Evolutionary conservation across 1,139 yeast genomes (phyloP).

Genomic region (Tardiomyces digboiensis): DNA sequence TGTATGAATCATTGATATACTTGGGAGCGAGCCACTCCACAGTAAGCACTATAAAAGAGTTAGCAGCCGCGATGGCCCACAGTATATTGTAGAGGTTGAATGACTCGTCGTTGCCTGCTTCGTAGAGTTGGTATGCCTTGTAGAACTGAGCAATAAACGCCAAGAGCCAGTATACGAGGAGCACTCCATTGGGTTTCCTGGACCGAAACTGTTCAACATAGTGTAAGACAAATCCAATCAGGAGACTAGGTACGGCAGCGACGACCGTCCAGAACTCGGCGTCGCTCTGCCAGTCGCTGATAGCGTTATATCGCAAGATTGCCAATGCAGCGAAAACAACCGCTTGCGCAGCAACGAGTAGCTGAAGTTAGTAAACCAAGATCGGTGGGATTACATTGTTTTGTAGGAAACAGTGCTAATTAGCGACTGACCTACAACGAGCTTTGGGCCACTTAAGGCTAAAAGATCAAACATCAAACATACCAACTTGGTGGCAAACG

Average conservation of each 20-base stretch:
- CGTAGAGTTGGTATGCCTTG: background rate
- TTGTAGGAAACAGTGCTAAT: too few species aligned
- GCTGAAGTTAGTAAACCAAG: background rate
- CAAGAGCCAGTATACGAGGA: conserved; percentile 72
- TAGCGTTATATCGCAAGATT: background rate
- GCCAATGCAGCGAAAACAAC: background rate
- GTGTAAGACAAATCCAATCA: conserved; percentile 48
- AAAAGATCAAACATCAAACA: too few species aligned
- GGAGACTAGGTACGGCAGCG: conserved; percentile 33
- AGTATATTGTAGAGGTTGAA: background rate
- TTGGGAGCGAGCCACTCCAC: conserved; percentile 46
- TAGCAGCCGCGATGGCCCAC: conserved; percentile 28
- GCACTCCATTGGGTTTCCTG: conserved; percentile 54
- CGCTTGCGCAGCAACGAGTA: background rate
- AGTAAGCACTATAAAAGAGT: conserved; percentile 40
- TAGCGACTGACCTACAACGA: too few species aligned
- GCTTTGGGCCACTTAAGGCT: too few species aligned
- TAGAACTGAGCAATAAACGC: conserved; percentile 33
- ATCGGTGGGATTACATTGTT: too few species aligned
- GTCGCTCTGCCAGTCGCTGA: background rate
- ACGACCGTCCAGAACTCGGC: conserved; percentile 29
- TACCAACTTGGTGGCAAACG: background rate
- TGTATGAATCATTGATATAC: conserved; percentile 30
- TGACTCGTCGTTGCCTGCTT: background rate
- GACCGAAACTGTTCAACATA: conserved; percentile 65